Evolutionary conservation across 176 grass and related monocot species (phyloP), one percentile per base, ranked within the genome.

Genomic region (Metroxylon sagu): DNA sequence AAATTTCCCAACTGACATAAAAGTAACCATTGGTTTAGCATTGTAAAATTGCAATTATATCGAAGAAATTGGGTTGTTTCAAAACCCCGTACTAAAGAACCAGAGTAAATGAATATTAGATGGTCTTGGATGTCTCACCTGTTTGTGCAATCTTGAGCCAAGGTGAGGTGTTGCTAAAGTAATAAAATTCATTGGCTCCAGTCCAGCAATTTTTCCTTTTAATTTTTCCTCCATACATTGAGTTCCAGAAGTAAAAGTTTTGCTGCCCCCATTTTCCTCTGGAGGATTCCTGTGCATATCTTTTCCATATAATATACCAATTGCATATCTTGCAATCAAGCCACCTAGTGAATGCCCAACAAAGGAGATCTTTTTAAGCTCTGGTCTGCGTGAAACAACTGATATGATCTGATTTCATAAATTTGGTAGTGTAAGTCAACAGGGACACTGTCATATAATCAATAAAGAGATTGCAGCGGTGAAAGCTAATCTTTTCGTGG

Each of bases 121-220:
- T 56, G 14, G 50, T 25, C 18, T 16, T 53, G 28, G 27, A 76
- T 57, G 19, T 77, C 61, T 77, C 61, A 97, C 93, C 74, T 98
- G 93, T 64, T 80, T 92, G 60, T 92, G 87, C 28, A 81, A 92
- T 75, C 81, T 87, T 62, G 66, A 76, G 62, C 93, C 93, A 56
- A 98, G 87, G 73, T 98, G 87, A 70, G 93, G 93, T 60, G 93
- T 92, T 54, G 84, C 87, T 81, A 92, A 88, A 64, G 93, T 98
- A 31, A 92, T 79, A 68, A 98, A 98, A 72, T 92, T 98, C 26
- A 89, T 79, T 35, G 93, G 81, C 54, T 98, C 81, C 71, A 98
- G 80, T 79, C 87, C 93, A 78, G 79, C 87, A 80, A 98, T 88
- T 80, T 81, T 83, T 15, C 70, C 76, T 83, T 68, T 60, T 16